Percentiles rank a stretch among this genome's conserved stretches.
Evolutionary conservation across 2,329 filamentous ascomycete genomes (phyloP).

Genomic region (Tolypocladium tropicale): DNA sequence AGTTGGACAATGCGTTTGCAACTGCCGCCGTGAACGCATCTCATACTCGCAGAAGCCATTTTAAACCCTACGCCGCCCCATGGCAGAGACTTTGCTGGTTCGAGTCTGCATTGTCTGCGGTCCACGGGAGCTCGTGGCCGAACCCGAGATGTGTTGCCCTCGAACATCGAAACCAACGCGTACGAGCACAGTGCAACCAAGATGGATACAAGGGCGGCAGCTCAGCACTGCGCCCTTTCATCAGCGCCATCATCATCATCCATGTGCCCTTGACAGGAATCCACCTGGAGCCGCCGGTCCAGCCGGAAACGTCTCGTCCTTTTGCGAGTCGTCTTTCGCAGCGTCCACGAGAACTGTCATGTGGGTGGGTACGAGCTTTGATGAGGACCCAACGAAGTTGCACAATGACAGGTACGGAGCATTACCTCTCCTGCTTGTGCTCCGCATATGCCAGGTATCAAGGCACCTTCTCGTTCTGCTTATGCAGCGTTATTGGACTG

Average conservation of each 20-base stretch:
- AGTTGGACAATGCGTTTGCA: not conserved
- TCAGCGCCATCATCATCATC: not conserved
- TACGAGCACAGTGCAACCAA: too few species aligned
- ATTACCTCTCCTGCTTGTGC: too few species aligned
- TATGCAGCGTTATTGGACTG: not conserved
- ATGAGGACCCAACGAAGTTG: not conserved
- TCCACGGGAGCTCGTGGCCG: constrained; percentile 4
- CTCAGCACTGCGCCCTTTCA: not conserved
- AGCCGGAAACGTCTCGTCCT: not conserved
- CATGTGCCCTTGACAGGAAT: not conserved
- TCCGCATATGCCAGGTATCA: too few species aligned
- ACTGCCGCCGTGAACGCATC: too few species aligned
- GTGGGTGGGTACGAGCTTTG: not conserved
- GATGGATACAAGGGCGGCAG: not conserved
- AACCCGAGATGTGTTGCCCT: too few species aligned
- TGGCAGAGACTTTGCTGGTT: too few species aligned
- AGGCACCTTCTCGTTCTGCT: too few species aligned
- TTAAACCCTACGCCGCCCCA: too few species aligned
- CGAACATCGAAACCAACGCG: too few species aligned
- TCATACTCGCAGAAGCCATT: too few species aligned
- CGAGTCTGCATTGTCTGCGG: not conserved
- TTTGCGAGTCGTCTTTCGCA: not conserved
- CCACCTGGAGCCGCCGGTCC: not conserved
- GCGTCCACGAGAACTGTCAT: not conserved
- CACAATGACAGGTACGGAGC: too few species aligned